Evolutionary conservation across 2,329 filamentous ascomycete genomes (phyloP), one percentile per base, ranked within the genome.

Genomic region (Alternaria consortialis): DNA sequence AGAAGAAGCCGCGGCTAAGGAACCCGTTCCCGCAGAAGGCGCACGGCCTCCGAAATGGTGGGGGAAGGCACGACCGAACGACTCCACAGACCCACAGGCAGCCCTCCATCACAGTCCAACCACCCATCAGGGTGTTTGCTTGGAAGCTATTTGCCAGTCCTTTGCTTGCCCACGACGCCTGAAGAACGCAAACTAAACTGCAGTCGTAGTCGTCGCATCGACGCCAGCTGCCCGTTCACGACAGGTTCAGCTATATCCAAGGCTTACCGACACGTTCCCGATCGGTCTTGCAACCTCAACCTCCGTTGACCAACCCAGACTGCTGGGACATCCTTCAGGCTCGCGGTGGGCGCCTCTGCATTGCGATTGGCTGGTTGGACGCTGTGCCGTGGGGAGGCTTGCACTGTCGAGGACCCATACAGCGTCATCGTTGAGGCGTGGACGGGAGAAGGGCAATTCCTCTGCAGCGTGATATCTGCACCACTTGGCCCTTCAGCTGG

Each of bases 401-500:
- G 62, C 63, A 73, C 65, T 60, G 57, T 74, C 67, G 60, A 70
- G 68, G 67, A 58, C 66, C 64, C 64, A 70, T 68, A 63, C 67
- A 67, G 68, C 72, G 71, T 72, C 74, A 72, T 73, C 67, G 43
- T 42, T 56, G 47, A 59, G 61, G 67, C 66, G 57, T 61, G 57
- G 34, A 44, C 60, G 60, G 57, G 62, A 64, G 65, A 73, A 74
- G 73, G 73, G 74, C 73, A 75, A 73, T 71, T 64, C 65, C 66
- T 67, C 72, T 75, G 73, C 73, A 74, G 69, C 58, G 67, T 69
- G 66, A 69, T 59, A 63, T 66, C 66, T 68, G 69, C 69, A 70
- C 67, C 67, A 68, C 68, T 69, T 68, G 71, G 67, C 66, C 69
- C 63, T 68, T 74, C 70, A 77, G 74, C 74, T 75, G 69, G 66